phyloP scores from a whole-genome alignment of 345 rosid genomes.

The Syzygium grande region DNA sequence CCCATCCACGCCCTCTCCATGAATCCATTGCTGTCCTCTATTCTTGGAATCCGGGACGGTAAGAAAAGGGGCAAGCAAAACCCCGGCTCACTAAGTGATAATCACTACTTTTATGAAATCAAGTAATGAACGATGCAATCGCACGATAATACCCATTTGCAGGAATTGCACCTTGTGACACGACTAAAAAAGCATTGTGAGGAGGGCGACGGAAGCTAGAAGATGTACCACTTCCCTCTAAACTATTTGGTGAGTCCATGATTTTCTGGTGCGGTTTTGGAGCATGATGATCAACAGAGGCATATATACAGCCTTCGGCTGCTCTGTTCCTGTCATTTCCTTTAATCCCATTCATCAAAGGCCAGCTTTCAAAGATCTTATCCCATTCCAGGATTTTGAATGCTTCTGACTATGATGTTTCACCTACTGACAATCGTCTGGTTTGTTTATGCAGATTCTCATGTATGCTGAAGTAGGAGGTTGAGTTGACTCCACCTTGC shows the following conservation, averaged over 20 bases:
- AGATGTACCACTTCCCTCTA: not conserved
- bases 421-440: not conserved
- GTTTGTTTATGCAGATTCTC: not conserved
- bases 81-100: not conserved
- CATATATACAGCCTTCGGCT: not conserved
- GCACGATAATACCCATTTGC: not conserved
- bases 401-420: not conserved
- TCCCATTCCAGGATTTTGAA: not conserved
- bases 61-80: not conserved
- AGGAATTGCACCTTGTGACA: not conserved
- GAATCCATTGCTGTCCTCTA: not conserved
- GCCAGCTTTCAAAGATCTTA: not conserved
- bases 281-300: not conserved
- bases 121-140: not conserved
- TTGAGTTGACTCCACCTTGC: not conserved
- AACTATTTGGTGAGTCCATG: not conserved
- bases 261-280: not conserved
- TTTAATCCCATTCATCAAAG: not conserved
- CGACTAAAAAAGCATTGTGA: not conserved
- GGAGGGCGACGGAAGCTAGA: not conserved
- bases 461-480: not conserved
- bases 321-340: not conserved
- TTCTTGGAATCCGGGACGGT: not conserved
- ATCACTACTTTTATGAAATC: not conserved
- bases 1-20: not conserved